Base-by-base conservation (phyloP, 2,329 filamentous ascomycete genomes). In the Gremmenia infestans region DNA sequence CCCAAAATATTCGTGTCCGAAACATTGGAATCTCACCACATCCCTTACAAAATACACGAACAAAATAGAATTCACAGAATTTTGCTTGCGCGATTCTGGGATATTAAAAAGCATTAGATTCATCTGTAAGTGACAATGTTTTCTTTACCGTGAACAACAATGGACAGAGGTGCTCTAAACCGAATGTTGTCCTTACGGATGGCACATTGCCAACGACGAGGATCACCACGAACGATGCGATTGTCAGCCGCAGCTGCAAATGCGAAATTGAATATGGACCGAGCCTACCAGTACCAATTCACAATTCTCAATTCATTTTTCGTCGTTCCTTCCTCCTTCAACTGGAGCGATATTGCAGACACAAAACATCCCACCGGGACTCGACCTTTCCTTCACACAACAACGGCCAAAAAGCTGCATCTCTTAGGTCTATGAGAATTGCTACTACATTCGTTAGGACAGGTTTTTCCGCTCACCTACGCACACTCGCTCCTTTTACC, bases 61-160 rank as follows among this genome's bases (percentile, higher is more conserved):
- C 8, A 39, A 39, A 39, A 23, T 50, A 40, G 4, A 25, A 36
- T 50, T 23, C 39, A 11, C 11, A 5, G 5, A 15, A 45, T 45
- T 45, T 25, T 39, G 48, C 9, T 32, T 9, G 28, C 28, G 28
- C 28, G 28, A 32, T 32, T 9, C 12, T 32, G 28, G 9, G 28
- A 32, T 40, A 39, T 36, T 5, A 17, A 42, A 40, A 42, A 50
- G 17, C 36, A 42, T 55, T 59, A 50, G 36, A 55, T 45, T 53
- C 37, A 46, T 25, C 32, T 55, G 60, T 62, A 58, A 60, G 57
- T 62, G 15, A 23, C 37, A 52, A 19, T 35, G 48, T 60, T 55
- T 55, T 52, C 36, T 61, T 50, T 46, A 25, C 54, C 40, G n/a
- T 23, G 11, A 32, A 32, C 28, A 32, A 32, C 28, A 25, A n/a